Percentiles rank a stretch among this genome's conserved stretches.
Conservation (phyloP, 163 green algal species). For the Prototheca cutis region DNA sequence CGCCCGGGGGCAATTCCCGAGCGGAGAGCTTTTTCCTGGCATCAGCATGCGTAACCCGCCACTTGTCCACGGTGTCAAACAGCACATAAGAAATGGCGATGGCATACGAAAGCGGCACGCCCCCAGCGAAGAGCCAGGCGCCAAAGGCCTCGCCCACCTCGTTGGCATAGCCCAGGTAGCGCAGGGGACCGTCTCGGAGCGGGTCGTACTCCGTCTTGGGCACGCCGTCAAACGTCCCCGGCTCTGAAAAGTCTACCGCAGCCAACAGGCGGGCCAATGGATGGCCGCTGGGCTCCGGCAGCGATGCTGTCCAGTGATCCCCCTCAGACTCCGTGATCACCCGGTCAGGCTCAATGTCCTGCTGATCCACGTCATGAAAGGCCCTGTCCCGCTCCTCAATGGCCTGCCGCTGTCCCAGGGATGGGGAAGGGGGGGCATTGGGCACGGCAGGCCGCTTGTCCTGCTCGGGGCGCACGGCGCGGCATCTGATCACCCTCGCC, state of each 20-base stretch:
- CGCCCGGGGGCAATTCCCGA: too few relatives aligned
- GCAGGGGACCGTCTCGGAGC: slow-evolving; percentile 49
- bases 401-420: too few relatives aligned
- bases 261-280: neutral
- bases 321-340: too few relatives aligned
- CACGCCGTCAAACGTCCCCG: slow-evolving; percentile 22
- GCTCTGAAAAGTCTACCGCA: slow-evolving; percentile 23
- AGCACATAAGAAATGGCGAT: slow-evolving; percentile 56
- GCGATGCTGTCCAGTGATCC: too few relatives aligned
- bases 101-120: slow-evolving; percentile 47
- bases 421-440: too few relatives aligned
- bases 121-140: slow-evolving; percentile 47
- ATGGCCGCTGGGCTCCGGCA: neutral
- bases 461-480: too few relatives aligned
- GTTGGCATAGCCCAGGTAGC: slow-evolving; percentile 63
- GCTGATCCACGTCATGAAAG: too few relatives aligned
- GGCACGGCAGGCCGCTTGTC: too few relatives aligned
- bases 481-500: too few relatives aligned
- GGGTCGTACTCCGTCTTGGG: slow-evolving; percentile 52
- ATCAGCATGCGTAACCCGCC: slow-evolving; percentile 29
- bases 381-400: too few relatives aligned
- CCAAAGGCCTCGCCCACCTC: slow-evolving; percentile 62
- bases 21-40: slow-evolving; percentile 27
- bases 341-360: too few relatives aligned
- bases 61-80: slow-evolving; percentile 61